Evolutionary conservation across 1,139 yeast species (phyloP).

Genomic region (Candida tropicalis): DNA sequence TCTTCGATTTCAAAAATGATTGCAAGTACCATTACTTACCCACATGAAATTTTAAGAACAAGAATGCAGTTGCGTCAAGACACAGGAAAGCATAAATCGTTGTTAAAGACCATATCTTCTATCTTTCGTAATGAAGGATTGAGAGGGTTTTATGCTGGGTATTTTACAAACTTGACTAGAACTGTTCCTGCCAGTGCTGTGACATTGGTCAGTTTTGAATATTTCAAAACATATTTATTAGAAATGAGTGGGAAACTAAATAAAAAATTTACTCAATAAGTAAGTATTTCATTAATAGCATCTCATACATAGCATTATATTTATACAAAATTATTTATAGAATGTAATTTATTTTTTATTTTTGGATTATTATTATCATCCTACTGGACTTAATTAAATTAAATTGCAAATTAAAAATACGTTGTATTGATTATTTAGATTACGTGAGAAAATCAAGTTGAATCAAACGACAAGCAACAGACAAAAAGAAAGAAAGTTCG

Average conservation of each 20-base stretch:
- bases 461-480: background rate
- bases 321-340: background rate
- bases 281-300: background rate
- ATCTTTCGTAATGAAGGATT: conserved; percentile 75
- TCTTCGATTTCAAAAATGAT: conserved; percentile 84
- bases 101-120: conserved; percentile 33
- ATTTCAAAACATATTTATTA: conserved; percentile 65
- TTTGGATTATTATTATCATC: too few relatives aligned
- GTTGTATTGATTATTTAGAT: background rate
- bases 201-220: conserved; percentile 91
- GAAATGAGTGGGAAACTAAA: conserved; percentile 33
- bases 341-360: background rate
- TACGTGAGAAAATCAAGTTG: background rate
- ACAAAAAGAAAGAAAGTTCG: background rate
- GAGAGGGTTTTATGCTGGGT: conserved; percentile 87
- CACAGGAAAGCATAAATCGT: conserved; percentile 16
- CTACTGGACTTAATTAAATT: too few relatives aligned
- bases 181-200: conserved; percentile 97
- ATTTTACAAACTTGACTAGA: conserved; percentile 79
- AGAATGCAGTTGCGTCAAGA: conserved; percentile 69
- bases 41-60: conserved; percentile 94
- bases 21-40: conserved; percentile 89
- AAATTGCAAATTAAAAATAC: background rate
- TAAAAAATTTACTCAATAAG: conserved; percentile 2
- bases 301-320: background rate